Conservation (phyloP, 768 basidiomycete genomes). For the Mycena filopes region DNA sequence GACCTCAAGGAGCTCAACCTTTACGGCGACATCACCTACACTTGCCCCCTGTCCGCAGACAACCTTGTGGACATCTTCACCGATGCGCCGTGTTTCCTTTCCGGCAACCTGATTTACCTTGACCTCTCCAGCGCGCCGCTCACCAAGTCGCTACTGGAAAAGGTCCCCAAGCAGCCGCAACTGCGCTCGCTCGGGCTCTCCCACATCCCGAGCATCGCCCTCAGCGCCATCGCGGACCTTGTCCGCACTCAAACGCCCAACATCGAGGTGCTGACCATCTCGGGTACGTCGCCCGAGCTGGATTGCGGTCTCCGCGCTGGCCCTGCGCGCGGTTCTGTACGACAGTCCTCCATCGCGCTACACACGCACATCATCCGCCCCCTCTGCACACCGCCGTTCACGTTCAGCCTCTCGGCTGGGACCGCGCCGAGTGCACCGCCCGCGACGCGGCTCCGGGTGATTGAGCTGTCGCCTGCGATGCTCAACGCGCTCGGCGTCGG, state of each 20-base stretch:
- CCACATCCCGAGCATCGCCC: slow-evolving; percentile 77
- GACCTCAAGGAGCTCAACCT: slow-evolving; percentile 83
- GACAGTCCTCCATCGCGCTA: slow-evolving; percentile 79
- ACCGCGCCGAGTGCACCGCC: slow-evolving; percentile 50
- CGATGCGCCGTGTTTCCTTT: slow-evolving; percentile 81
- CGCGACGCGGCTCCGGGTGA: slow-evolving; percentile 82
- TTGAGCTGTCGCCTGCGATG: slow-evolving; percentile 83
- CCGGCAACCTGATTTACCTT: slow-evolving; percentile 82
- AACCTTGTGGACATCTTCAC: slow-evolving; percentile 77
- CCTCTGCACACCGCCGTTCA: slow-evolving; percentile 82
- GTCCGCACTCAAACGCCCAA: slow-evolving; percentile 72
- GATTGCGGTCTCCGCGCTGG: slow-evolving; percentile 61
- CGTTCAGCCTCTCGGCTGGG: slow-evolving; percentile 59
- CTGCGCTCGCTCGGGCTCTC: slow-evolving; percentile 92
- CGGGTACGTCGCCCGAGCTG: slow-evolving; percentile 81
- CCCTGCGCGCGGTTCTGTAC: slow-evolving; percentile 53
- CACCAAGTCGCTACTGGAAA: slow-evolving; percentile 63
- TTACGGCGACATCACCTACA: slow-evolving; percentile 89
- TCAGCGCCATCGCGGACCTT: slow-evolving; percentile 76
- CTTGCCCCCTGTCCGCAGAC: slow-evolving; percentile 72
- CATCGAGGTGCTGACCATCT: slow-evolving; percentile 88
- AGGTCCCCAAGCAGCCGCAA: slow-evolving; percentile 67
- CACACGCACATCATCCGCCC: slow-evolving; percentile 85
- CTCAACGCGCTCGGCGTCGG: slow-evolving; percentile 81
- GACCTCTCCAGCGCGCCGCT: slow-evolving; percentile 90